These are phyloP conservation scores for Ogataea siamensis DNA, from an alignment of 805 yeast species.

Conservation along the genomic window DNA sequence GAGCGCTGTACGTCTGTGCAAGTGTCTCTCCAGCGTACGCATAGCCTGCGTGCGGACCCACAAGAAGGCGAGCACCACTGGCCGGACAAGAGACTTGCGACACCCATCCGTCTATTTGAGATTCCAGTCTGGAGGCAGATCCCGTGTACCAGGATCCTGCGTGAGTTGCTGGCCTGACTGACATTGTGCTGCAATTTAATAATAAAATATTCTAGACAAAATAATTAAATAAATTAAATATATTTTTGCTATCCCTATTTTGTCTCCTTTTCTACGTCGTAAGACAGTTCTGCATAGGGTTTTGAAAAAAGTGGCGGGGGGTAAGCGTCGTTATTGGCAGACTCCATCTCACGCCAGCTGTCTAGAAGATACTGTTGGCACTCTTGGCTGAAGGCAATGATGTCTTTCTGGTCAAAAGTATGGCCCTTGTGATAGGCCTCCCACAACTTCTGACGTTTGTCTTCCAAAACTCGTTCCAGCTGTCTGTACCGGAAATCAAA, in stretches of 20 bases:
- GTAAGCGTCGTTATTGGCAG: slow-evolving; percentile 30
- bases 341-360: slow-evolving; percentile 36
- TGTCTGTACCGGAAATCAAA: slow-evolving; percentile 32
- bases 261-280: background rate
- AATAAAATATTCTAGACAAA: background rate
- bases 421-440: slow-evolving; percentile 22
- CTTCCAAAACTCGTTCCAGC: slow-evolving; percentile 29
- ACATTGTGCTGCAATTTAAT: background rate
- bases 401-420: slow-evolving; percentile 30
- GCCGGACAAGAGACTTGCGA: slow-evolving; percentile 34
- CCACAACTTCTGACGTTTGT: slow-evolving; percentile 21
- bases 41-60: slow-evolving; percentile 90
- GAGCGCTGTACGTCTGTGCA: slow-evolving; percentile 70
- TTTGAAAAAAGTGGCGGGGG: slow-evolving; percentile 29
- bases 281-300: slow-evolving; percentile 24
- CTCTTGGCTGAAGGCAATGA: slow-evolving; percentile 30
- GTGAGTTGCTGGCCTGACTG: slow-evolving; percentile 64
- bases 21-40: slow-evolving; percentile 74
- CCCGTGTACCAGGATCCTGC: slow-evolving; percentile 88
- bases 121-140: slow-evolving; percentile 40
- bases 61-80: slow-evolving; percentile 47
- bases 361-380: slow-evolving; percentile 31
- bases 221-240: background rate
- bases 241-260: background rate
- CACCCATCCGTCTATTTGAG: slow-evolving; percentile 52